Percentiles rank a stretch among this genome's conserved stretches.
Evolutionary conservation across 805 yeast species (phyloP).

Genomic region (Barnettozyma siamensis): DNA sequence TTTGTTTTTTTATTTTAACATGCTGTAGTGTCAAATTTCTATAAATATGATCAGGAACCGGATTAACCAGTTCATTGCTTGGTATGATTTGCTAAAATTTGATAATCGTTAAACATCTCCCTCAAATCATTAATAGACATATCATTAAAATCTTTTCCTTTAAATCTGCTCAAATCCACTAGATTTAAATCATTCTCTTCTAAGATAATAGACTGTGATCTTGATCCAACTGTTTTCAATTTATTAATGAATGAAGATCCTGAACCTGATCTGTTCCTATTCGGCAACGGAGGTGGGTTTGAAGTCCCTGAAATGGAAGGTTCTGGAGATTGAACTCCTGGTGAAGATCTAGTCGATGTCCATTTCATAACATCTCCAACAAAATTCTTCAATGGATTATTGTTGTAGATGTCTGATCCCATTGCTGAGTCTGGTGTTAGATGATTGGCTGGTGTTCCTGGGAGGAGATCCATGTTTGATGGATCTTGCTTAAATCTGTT

Average conservation of each 20-base stretch:
- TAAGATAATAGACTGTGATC: not conserved
- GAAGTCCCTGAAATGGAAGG: not conserved
- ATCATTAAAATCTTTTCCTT: conserved; percentile 13
- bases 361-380: conserved; percentile 22
- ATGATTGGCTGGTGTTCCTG: not conserved
- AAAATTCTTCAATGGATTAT: conserved; percentile 18
- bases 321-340: not conserved
- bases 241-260: conserved; percentile 4
- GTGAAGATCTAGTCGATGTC: conserved; percentile 7
- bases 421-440: not conserved
- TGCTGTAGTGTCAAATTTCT: not conserved
- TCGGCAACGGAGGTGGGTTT: not conserved
- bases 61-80: not conserved
- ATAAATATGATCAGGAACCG: too few species aligned
- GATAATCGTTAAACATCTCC: conserved; percentile 18
- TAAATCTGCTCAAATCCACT: conserved; percentile 10
- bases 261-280: conserved; percentile 7
- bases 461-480: not conserved
- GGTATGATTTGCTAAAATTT: conserved; percentile 1
- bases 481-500: conserved; percentile 12
- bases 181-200: not conserved
- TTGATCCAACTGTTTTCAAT: conserved; percentile 1
- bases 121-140: conserved; percentile 15
- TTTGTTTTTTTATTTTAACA: too few species aligned
- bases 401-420: not conserved